These are phyloP conservation scores for Pseudozyma sp. DNA, from an alignment of 1,284 basidiomycete species.

Conservation along the genomic window DNA sequence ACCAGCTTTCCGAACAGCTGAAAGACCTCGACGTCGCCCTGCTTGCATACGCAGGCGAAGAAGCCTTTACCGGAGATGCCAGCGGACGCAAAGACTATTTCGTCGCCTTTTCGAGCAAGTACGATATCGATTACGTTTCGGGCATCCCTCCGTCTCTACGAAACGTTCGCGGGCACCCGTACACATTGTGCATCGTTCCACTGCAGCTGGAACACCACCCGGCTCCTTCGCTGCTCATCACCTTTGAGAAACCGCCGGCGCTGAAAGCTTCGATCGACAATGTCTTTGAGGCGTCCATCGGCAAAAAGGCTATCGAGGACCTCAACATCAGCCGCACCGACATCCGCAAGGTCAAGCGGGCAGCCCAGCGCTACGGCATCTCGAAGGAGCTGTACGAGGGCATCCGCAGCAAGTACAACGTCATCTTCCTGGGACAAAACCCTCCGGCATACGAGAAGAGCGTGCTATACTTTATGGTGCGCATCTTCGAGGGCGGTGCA, in stretches of 20 bases:
- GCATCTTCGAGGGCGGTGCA: conserved; percentile 39
- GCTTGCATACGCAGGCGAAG: conserved; percentile 11
- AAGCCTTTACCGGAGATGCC: background rate
- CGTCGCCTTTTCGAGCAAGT: conserved; percentile 37
- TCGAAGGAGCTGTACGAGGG: conserved; percentile 12
- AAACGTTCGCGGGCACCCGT: conserved; percentile 2
- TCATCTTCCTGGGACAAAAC: conserved; percentile 32
- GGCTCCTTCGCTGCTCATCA: conserved; percentile 13
- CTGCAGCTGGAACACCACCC: conserved; percentile 23
- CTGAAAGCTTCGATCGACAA: conserved; percentile 11
- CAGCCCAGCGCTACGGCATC: conserved; percentile 32
- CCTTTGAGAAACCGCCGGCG: conserved; percentile 4
- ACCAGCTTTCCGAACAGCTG: conserved; percentile 32
- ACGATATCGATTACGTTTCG: conserved; percentile 23
- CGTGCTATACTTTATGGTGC: conserved; percentile 22
- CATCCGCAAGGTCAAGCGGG: conserved; percentile 20
- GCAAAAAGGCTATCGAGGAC: conserved; percentile 20
- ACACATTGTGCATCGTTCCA: conserved; percentile 27
- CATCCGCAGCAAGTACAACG: conserved; percentile 37
- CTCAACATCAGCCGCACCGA: conserved; percentile 24
- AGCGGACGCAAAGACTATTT: conserved; percentile 13
- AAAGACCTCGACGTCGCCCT: conserved; percentile 29
- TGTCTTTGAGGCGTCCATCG: conserved; percentile 15
- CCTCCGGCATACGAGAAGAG: conserved; percentile 32
- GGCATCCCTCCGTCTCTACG: conserved; percentile 22